Conservation (phyloP, 192 early-diverging fungal genomes). For the Chytriomyces confervae region DNA sequence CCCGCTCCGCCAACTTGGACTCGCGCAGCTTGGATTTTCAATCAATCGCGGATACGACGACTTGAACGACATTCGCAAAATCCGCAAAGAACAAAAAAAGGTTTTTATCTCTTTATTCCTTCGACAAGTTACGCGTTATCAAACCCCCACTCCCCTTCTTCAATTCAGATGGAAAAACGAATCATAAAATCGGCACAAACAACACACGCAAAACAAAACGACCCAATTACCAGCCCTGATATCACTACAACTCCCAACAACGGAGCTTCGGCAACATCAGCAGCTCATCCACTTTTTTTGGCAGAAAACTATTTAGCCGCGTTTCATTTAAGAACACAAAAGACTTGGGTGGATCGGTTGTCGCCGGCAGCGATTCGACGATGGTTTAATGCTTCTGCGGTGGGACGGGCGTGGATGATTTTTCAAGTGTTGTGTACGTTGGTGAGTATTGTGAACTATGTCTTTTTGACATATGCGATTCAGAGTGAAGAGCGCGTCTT, state of each 20-base stretch:
- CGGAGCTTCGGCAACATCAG: conserved; percentile 17
- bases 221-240: background rate
- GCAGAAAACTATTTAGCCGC: conserved; percentile 54
- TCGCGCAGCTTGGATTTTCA: conserved; percentile 56
- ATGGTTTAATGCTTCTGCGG: conserved; percentile 48
- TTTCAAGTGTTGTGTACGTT: conserved; percentile 58
- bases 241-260: background rate
- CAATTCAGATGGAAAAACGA: conserved; percentile 19
- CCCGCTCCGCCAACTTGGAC: conserved; percentile 56
- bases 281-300: conserved; percentile 27
- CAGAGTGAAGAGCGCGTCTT: conserved; percentile 22
- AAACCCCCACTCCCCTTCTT: background rate
- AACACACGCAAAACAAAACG: background rate
- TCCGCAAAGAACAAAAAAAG: conserved; percentile 54
- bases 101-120: conserved; percentile 2
- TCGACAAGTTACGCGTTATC: background rate
- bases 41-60: conserved; percentile 55
- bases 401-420: conserved; percentile 58
- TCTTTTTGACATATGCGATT: conserved; percentile 51
- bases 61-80: conserved; percentile 56
- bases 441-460: conserved; percentile 59
- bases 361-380: conserved; percentile 54
- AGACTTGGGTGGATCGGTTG: conserved; percentile 51
- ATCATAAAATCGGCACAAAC: conserved; percentile 17
- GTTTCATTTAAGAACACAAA: conserved; percentile 39